A percentile compares a stretch with the other conserved stretches of the same genome.
phyloP scores from a whole-genome alignment of 495 filamentous ascomycete species.

The Tuber umbilicatum region DNA sequence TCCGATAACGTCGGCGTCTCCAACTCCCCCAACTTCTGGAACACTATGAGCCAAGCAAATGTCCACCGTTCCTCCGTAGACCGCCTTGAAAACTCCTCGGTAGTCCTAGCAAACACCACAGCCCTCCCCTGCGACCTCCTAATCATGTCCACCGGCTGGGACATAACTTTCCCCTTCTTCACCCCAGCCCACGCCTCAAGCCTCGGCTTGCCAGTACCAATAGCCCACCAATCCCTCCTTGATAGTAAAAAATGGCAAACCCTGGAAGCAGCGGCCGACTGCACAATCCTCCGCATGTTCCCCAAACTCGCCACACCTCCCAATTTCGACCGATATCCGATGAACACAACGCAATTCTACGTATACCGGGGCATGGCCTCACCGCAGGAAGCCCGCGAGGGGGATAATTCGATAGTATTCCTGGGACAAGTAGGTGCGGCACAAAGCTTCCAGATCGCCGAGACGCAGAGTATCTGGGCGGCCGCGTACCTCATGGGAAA shows the following conservation, averaged over 20 bases:
- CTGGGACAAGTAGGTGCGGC: slow-evolving; percentile 60
- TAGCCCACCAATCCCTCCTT: slow-evolving; percentile 27
- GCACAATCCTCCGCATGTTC: slow-evolving; percentile 60
- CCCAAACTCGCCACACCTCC: slow-evolving; percentile 52
- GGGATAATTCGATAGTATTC: slow-evolving; percentile 59
- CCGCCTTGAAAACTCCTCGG: slow-evolving; percentile 56
- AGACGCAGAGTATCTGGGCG: slow-evolving; percentile 68
- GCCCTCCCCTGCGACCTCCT: slow-evolving; percentile 24
- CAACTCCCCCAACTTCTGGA: slow-evolving; percentile 41
- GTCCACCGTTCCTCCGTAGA: slow-evolving; percentile 64
- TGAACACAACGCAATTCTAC: slow-evolving; percentile 45
- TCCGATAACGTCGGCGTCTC: slow-evolving; percentile 35
- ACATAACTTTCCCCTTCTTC: slow-evolving; percentile 44
- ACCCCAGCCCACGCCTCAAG: slow-evolving; percentile 22
- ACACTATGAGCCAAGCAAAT: slow-evolving; percentile 53
- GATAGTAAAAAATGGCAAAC: slow-evolving; percentile 28
- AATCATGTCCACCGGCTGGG: slow-evolving; percentile 40
- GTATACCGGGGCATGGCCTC: slow-evolving; percentile 69
- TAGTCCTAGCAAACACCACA: slow-evolving; percentile 23
- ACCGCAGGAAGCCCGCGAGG: slow-evolving; percentile 48
- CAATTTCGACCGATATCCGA: slow-evolving; percentile 17
- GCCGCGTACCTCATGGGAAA: slow-evolving; percentile 54
- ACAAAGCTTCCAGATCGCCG: slow-evolving; percentile 56
- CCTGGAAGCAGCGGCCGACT: slow-evolving; percentile 49
- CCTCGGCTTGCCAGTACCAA: slow-evolving; percentile 27